Evolutionary conservation across 495 filamentous ascomycete genomes (phyloP), one percentile per base, ranked within the genome.

Genomic region (Parachaetomium inaequale): DNA sequence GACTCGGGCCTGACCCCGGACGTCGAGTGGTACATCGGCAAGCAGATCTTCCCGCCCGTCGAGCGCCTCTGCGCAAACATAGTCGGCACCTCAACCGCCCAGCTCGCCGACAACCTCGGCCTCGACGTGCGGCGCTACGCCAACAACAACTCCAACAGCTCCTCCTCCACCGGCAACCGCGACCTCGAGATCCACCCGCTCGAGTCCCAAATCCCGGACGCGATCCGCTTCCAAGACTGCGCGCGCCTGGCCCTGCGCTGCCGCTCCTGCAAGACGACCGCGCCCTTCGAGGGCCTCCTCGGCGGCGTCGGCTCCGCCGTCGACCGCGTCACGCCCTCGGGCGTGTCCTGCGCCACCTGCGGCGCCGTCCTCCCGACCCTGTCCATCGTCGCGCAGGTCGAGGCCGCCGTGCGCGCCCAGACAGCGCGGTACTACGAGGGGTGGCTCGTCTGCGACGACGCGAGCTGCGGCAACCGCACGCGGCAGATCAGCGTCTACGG

Each of bases 1-100:
- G 85, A 85, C 60, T 88, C 87, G 2, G 87, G 78, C 7, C 79
- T 98, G 4, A 85, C 88, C 65, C 92, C 88, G 32, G 93, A 97
- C 72, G 82, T 95, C 29, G 94, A 98, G 67, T 98, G 93, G 85
- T 98, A 98, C 74, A 85, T 98, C 34, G 85, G 91, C 75, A 98
- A 98, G 79, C 94, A 98, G 72, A 96, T 98, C 56, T 94, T 98
- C 76, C 94, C 94, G 7, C 94, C 95, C 2, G 96, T 98, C 58
- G 94, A 98, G 78, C 92, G 94, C 82, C 85, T 98, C 29, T 98
- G 94, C 72, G 95, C 92, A 49, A 95, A 94, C 43, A 96, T 98
- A 62, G 85, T 86, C 32, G 93, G 94, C 49, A 98, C 94, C 15
- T 91, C 96, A 66, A 86, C 92, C 42, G 80, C 88, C 8, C 88